Evolutionary conservation across 2,329 filamentous ascomycete genomes (phyloP).

Genomic region (Cladosporium sp.): DNA sequence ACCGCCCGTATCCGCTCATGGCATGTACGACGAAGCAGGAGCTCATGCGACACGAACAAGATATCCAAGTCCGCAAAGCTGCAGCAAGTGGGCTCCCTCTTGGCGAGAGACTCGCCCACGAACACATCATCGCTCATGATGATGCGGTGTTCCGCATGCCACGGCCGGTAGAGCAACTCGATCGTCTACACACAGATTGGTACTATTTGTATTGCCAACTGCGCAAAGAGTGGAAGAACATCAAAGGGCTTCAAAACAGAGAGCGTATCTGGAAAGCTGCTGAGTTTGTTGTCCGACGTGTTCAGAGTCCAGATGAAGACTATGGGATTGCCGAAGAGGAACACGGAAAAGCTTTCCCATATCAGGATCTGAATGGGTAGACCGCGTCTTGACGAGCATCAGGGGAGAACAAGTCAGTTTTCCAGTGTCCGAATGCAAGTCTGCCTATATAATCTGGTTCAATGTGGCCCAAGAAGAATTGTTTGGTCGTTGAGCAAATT

Average conservation of each 20-base stretch:
- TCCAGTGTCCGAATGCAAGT: no score
- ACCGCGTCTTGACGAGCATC: no score
- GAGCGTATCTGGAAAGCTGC: neutral
- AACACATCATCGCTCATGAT: neutral
- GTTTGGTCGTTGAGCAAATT: no score
- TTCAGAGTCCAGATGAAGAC: neutral
- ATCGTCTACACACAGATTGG: neutral
- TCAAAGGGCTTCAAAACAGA: slow-evolving; percentile 1
- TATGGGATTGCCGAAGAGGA: neutral
- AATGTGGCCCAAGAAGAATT: no score
- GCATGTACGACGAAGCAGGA: neutral
- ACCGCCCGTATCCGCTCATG: neutral
- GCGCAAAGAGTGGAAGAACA: neutral
- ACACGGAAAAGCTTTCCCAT: neutral
- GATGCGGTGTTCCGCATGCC: neutral
- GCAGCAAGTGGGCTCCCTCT: neutral
- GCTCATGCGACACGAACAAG: neutral
- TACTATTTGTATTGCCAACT: neutral
- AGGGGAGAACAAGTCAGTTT: no score
- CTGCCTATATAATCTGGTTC: no score
- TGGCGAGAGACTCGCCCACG: neutral
- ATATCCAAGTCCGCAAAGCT: neutral
- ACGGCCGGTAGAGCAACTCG: neutral
- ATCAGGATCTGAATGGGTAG: neutral
- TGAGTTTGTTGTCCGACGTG: neutral